These are phyloP conservation scores for Pisolithus tinctorius DNA, from an alignment of 768 basidiomycete species.

Conservation along the genomic window DNA sequence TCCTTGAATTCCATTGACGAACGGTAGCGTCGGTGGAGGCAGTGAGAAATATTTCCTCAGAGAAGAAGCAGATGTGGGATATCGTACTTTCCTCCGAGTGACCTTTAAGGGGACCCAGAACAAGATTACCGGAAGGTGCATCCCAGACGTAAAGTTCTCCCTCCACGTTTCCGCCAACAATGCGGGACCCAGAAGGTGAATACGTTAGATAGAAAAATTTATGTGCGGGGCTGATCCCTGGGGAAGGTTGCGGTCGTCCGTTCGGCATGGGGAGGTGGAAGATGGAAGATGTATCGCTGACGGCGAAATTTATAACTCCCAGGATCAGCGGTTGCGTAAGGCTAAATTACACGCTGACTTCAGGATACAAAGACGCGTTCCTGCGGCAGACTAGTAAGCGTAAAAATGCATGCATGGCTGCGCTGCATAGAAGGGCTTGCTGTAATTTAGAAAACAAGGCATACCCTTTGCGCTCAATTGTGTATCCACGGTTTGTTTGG, in stretches of 20 bases:
- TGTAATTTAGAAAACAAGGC: neutral
- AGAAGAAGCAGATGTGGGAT: neutral
- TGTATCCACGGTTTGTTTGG: neutral
- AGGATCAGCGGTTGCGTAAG: neutral
- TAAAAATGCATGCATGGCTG: neutral
- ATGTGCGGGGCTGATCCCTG: neutral
- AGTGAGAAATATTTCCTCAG: neutral
- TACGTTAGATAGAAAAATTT: neutral
- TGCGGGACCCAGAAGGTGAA: constrained; percentile 6
- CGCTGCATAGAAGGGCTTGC: too few species aligned
- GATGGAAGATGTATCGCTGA: neutral
- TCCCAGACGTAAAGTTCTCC: constrained; percentile 1
- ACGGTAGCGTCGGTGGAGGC: neutral
- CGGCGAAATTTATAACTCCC: neutral
- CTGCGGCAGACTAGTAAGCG: neutral
- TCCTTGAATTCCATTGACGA: constrained; percentile 1
- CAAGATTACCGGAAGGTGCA: neutral
- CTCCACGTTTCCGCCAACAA: constrained; percentile 2
- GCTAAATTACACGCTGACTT: neutral
- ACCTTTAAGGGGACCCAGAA: neutral
- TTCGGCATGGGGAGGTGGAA: neutral
- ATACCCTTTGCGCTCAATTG: neutral
- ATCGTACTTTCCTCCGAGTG: neutral
- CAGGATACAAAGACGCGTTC: neutral
- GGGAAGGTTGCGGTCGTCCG: neutral